Percentiles rank a stretch among this genome's conserved stretches.
phyloP scores from a whole-genome alignment of 495 filamentous ascomycete species.

The Penicillium taxi region DNA sequence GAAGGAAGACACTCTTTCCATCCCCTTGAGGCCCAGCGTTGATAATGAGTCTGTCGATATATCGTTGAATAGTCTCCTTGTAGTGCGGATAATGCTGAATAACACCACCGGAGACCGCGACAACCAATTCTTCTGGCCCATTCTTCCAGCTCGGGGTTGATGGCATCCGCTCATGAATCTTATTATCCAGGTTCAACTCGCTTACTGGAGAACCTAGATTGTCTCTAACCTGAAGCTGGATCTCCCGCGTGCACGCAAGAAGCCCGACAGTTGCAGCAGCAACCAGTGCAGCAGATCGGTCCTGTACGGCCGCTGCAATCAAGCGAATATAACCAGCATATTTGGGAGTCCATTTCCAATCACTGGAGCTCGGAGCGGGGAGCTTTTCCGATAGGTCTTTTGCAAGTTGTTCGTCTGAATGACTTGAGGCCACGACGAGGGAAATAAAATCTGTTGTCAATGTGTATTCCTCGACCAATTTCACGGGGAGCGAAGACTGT shows the following conservation, averaged over 20 bases:
- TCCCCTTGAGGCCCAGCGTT: constrained; percentile 39
- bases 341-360: constrained; percentile 50
- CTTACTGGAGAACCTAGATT: background rate
- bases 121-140: constrained; percentile 49
- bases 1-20: constrained; percentile 49
- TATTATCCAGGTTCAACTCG: background rate
- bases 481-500: constrained; percentile 34
- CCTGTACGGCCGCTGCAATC: constrained; percentile 52
- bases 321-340: constrained; percentile 43
- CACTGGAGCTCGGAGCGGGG: constrained; percentile 30
- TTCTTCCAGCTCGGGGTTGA: constrained; percentile 18
- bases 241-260: constrained; percentile 52
- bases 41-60: constrained; percentile 51
- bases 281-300: constrained; percentile 54
- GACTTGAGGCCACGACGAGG: constrained; percentile 41
- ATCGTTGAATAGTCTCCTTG: constrained; percentile 50
- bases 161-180: constrained; percentile 4
- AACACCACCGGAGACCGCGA: constrained; percentile 66
- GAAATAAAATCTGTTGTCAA: constrained; percentile 60
- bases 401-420: constrained; percentile 30
- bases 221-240: constrained; percentile 26
- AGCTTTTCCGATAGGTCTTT: constrained; percentile 40
- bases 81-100: constrained; percentile 66
- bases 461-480: constrained; percentile 44
- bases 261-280: constrained; percentile 59